phyloP scores from a whole-genome alignment of 108 stramenopile genomes.

The Stephanodiscus minutulus region DNA sequence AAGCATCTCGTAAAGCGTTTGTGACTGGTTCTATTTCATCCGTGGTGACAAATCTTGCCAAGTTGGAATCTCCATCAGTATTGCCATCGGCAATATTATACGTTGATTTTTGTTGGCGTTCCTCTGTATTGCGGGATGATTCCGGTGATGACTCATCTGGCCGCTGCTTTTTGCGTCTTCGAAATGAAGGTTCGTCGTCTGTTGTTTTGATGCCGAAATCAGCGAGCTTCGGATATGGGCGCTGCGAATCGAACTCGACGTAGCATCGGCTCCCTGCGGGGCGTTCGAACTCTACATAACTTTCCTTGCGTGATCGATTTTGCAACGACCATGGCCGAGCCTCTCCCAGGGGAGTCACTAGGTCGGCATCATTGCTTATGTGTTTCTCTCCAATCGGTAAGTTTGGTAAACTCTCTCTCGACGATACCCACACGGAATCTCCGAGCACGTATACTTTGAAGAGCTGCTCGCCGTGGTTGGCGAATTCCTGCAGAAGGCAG shows the following conservation, averaged over 20 bases:
- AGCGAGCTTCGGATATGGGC: constrained; percentile 74
- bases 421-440: constrained; percentile 75
- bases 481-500: constrained; percentile 77
- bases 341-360: background rate
- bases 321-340: background rate
- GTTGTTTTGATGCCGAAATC: constrained; percentile 67
- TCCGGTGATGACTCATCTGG: background rate
- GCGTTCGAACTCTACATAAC: constrained; percentile 49
- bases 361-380: background rate
- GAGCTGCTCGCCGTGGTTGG: constrained; percentile 77
- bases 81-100: background rate
- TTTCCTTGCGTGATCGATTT: constrained; percentile 16
- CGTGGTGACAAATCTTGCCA: constrained; percentile 48
- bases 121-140: background rate
- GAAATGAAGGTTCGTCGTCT: constrained; percentile 1
- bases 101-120: constrained; percentile 1
- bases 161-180: constrained; percentile 16
- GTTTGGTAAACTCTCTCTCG: constrained; percentile 74
- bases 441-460: constrained; percentile 92
- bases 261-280: constrained; percentile 47
- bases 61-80: background rate
- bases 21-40: constrained; percentile 82
- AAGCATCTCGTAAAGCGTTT: constrained; percentile 63
- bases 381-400: constrained; percentile 56
- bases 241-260: constrained; percentile 87